Evolutionary conservation across 2,329 filamentous ascomycete species (phyloP), one percentile per base, ranked within the genome.

Genomic region (Pseudopyricularia cyperi): DNA sequence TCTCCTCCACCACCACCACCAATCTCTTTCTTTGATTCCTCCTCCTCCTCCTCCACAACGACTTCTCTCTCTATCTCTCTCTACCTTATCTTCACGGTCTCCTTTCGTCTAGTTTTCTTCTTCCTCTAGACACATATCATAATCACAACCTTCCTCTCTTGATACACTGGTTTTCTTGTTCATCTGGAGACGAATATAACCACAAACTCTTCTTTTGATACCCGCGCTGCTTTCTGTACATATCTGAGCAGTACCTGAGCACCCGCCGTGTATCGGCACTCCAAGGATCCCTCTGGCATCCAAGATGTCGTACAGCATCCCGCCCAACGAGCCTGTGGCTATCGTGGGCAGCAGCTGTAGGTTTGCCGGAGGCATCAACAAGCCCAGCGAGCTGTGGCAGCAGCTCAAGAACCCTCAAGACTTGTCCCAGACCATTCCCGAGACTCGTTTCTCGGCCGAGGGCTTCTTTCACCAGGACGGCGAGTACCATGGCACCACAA

Each of bases 401-500:
- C 51, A 65, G 1, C 60, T 67, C 9, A 42, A 46, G 4, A 35
- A 60, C 9, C 64, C 63, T 0, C 48, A 42, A 19, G 63, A 67
- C 51, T 53, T 66, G 1, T 58, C 60, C 0, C 54, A 55, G 6
- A 47, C 52, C 2, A 57, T 66, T 7, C 65, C 65, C 2, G 1
- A 37, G 0, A 50, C 54, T 2, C 59, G 65, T 1, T 67, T 67
- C 55, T 64, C 60, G 39, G 52, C 57, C 12, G 26, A 57, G 7
- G 63, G 58, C 1, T 67, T 67, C 48, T 63, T 57, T 34, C 63
- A 67, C 48, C 52, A 57, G 1, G 59, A 66, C 32, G 62, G 61
- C 9, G 60, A 63, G 52, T 59, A 66, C 28, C 57, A 70, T 61
- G 66, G 55, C 53, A 59, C 62, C 9, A 60, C 68, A 2, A 59